phyloP scores from a whole-genome alignment of 768 basidiomycete genomes.

The Rhizopogon roseolus region DNA sequence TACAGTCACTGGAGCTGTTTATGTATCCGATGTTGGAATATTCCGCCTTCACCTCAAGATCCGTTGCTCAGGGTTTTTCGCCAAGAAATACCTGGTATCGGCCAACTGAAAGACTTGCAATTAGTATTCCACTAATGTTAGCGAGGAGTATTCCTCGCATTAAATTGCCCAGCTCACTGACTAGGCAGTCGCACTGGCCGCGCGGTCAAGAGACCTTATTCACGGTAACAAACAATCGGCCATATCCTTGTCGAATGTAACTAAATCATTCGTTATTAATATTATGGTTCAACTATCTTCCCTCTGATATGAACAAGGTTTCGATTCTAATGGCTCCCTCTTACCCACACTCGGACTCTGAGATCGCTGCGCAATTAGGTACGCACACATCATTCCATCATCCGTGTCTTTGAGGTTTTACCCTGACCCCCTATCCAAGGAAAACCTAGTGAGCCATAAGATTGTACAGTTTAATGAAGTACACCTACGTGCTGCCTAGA shows the following conservation, averaged over 20 bases:
- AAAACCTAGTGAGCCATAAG: not conserved
- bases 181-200: too few species aligned
- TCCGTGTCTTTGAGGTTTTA: not conserved
- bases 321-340: not conserved
- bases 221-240: too few species aligned
- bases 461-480: too few species aligned
- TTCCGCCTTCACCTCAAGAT: too few species aligned
- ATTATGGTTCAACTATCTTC: too few species aligned
- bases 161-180: slow-evolving; percentile 13
- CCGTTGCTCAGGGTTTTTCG: too few species aligned
- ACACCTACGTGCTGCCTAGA: too few species aligned
- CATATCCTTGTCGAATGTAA: too few species aligned
- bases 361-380: not conserved
- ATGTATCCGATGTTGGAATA: too few species aligned
- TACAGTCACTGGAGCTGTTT: too few species aligned
- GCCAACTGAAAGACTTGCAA: not conserved
- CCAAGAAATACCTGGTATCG: not conserved
- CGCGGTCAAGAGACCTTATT: too few species aligned
- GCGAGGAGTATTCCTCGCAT: not conserved
- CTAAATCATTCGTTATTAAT: too few species aligned
- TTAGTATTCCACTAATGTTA: slow-evolving; percentile 1
- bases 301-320: not conserved
- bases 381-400: not conserved
- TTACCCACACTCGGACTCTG: not conserved
- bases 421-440: not conserved